phyloP scores from a whole-genome alignment of 768 basidiomycete species.

The Boletus barrowsii region DNA sequence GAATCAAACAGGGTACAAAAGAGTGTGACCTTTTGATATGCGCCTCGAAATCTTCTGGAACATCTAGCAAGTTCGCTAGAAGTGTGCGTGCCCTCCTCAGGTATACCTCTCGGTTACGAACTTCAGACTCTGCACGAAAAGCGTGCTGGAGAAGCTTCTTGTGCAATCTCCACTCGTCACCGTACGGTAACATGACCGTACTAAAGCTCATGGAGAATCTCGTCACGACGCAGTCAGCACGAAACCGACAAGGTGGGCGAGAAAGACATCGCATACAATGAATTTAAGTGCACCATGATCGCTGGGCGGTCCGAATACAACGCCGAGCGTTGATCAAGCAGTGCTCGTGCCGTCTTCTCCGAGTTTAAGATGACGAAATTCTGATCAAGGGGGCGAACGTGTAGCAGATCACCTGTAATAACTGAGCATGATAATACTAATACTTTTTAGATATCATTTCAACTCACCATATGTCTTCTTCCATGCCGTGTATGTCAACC shows the following conservation, averaged over 20 bases:
- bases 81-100: constrained; percentile 18
- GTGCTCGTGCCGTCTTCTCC: constrained; percentile 24
- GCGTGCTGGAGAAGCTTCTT: constrained; percentile 30
- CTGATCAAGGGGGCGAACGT: constrained; percentile 24
- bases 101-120: constrained; percentile 19
- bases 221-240: constrained; percentile 8
- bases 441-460: constrained; percentile 14
- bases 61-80: constrained; percentile 19
- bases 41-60: constrained; percentile 22
- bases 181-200: constrained; percentile 27
- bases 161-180: constrained; percentile 30
- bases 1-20: background rate
- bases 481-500: constrained; percentile 35
- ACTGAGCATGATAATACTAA: constrained; percentile 7
- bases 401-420: constrained; percentile 18
- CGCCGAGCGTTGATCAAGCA: constrained; percentile 27
- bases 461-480: constrained; percentile 29
- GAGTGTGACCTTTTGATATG: constrained; percentile 20
- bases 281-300: constrained; percentile 10
- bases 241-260: background rate
- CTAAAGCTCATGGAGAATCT: constrained; percentile 30
- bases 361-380: constrained; percentile 27
- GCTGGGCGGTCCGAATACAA: constrained; percentile 29
- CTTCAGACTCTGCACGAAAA: constrained; percentile 22
- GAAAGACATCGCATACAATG: constrained; percentile 8